phyloP scores from a whole-genome alignment of 768 basidiomycete genomes.

The Ramaria sp. region DNA sequence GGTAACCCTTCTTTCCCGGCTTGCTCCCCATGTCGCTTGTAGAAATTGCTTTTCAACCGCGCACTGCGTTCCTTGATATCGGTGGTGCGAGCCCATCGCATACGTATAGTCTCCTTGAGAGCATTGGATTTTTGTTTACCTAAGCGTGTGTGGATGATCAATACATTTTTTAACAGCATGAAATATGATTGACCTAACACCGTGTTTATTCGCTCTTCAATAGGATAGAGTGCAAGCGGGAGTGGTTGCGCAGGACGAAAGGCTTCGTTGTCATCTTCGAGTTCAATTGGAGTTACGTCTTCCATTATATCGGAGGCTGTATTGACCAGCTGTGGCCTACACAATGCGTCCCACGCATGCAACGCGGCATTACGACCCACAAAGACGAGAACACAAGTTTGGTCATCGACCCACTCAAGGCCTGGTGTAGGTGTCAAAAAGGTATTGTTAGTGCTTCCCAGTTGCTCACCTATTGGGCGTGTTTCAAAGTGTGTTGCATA shows the following conservation, averaged over 20 bases:
- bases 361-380: slow-evolving; percentile 16
- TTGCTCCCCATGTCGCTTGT: slow-evolving; percentile 55
- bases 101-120: slow-evolving; percentile 50
- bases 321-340: slow-evolving; percentile 28
- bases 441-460: not conserved
- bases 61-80: slow-evolving; percentile 77
- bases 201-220: slow-evolving; percentile 64
- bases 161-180: not conserved
- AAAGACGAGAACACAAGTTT: slow-evolving; percentile 72
- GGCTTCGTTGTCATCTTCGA: slow-evolving; percentile 37
- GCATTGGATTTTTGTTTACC: slow-evolving; percentile 39
- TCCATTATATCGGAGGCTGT: slow-evolving; percentile 36
- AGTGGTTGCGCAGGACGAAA: slow-evolving; percentile 56
- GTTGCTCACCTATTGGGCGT: slow-evolving; percentile 34
- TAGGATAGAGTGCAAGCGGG: slow-evolving; percentile 67
- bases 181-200: slow-evolving; percentile 36
- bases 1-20: slow-evolving; percentile 51
- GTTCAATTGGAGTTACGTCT: slow-evolving; percentile 29
- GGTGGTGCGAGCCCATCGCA: slow-evolving; percentile 64
- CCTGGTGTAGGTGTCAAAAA: slow-evolving; percentile 20
- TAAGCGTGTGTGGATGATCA: not conserved
- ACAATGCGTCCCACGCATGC: slow-evolving; percentile 9
- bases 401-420: slow-evolving; percentile 82
- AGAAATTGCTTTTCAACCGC: slow-evolving; percentile 63
- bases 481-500: slow-evolving; percentile 73